Evolutionary conservation across 1,139 yeast species (phyloP), one percentile per base, ranked within the genome.

Genomic region (Pichiaceae sp.): DNA sequence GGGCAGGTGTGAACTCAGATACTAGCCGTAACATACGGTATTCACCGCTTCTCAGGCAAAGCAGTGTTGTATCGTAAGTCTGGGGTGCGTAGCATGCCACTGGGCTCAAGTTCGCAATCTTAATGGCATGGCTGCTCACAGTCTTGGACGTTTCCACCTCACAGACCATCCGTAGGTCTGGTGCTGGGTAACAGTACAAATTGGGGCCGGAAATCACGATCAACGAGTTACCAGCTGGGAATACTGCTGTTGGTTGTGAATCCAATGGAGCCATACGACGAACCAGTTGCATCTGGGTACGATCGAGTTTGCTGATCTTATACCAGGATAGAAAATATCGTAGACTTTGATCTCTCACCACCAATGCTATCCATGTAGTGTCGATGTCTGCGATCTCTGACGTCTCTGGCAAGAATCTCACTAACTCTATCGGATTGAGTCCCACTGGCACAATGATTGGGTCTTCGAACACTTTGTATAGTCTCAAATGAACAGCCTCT

Each of bases 381-480:
- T 44, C 27, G 19, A 23, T 14, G 35, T 33, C 4, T 23, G n/a
- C 8, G 19, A 24, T 12, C 29, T 28, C 21, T 19, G 17, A 9
- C 5, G 28, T 7, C 17, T 15, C 17, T 14, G 4, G 42, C 40
- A 38, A 28, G 26, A 49, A 48, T 19, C 29, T 37, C 9, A 45
- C 30, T 7, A 33, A 28, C 8, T 38, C 34, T 4, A 48, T 35
- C 2, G 38, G 38, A 33, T 36, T 37, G 2, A 39, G 5, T 2
- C 49, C 50, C 18, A 46, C 35, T 12, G 35, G 28, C 4, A 44
- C 14, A 2, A 42, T 32, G 15, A 16, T 28, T 2, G 49, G 50
- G 4, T 31, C 25, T 15, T 40, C 47, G 29, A 46, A 41, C 5
- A 49, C 32, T 27, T 31, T 31, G 26, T 44, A 39, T 9, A 32